Evolutionary conservation across 2,329 filamentous ascomycete species (phyloP), one percentile per base, ranked within the genome.

Genomic region (Ophiocordyceps camponoti-leonardi): DNA sequence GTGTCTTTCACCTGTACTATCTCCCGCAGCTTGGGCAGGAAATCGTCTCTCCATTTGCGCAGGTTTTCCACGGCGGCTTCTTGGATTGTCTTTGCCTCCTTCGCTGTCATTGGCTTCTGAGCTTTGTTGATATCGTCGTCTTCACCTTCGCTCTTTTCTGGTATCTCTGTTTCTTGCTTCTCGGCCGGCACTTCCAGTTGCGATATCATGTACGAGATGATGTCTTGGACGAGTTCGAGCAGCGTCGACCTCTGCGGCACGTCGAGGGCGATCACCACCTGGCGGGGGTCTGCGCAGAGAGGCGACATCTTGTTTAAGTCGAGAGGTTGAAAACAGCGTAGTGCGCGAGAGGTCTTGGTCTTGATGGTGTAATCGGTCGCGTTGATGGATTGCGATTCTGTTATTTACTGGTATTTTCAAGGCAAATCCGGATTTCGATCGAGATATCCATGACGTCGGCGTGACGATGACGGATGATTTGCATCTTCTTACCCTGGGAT

Each of bases 31-130:
- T 81, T 75, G 18, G 71, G 64, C n/a, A 87, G 67, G 1, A 90
- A 79, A 30, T 77, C 72, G 23, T 76, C 72, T 48, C 79, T 71
- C 88, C 87, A 94, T n/a, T 78, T 73, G 50, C 86, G 78, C 54
- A 88, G 85, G 54, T 84, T 75, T 41, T 70, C 65, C 13, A 92
- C 60, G 1, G 83, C 77, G 6, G 75, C 75, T 23, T 56, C 59
- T 20, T 70, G 63, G 14, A 74, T 57, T 6, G 54, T 50, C 13
- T 56, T 46, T 1, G 60, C 56, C 44, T 61, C 49, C 37, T 53
- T 53, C 11, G 46, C 52, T 16, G 43, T 26, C 35, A 45, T 26
- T 37, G 39, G n/a, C 1, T 30, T 18, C 2, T 40, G 46, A 30
- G 46, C 37, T 18, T 13, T 10, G 37, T 19, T 5, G n/a, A 8